Percentiles rank a stretch among this genome's conserved stretches.
phyloP scores from a whole-genome alignment of 1,284 basidiomycete species.

The Moesziomyces globuligerus region DNA sequence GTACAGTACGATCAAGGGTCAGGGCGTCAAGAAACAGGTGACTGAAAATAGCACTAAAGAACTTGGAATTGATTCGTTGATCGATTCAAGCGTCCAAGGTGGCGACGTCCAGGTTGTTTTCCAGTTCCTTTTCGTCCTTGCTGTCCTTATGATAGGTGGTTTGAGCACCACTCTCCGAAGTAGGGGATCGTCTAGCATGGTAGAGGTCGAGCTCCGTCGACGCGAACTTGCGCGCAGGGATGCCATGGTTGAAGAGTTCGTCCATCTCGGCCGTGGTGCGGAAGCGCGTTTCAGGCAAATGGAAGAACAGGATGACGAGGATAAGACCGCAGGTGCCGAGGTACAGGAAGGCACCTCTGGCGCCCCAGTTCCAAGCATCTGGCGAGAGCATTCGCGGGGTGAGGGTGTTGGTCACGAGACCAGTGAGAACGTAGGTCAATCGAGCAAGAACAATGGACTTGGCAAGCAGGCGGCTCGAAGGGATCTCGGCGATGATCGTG shows the following conservation, averaged over 20 bases:
- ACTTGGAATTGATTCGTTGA: too few relatives aligned
- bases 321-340: slow-evolving; percentile 61
- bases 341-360: slow-evolving; percentile 69
- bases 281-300: slow-evolving; percentile 55
- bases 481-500: slow-evolving; percentile 70
- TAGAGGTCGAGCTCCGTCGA: too few relatives aligned
- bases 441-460: slow-evolving; percentile 72
- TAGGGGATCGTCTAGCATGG: too few relatives aligned
- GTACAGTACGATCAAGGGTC: too few relatives aligned
- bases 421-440: slow-evolving; percentile 67
- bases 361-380: slow-evolving; percentile 69
- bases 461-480: slow-evolving; percentile 69
- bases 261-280: slow-evolving; percentile 58
- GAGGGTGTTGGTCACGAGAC: slow-evolving; percentile 68
- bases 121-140: too few relatives aligned
- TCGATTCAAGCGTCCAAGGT: too few relatives aligned
- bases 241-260: slow-evolving; percentile 53
- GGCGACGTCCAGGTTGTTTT: too few relatives aligned
- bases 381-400: slow-evolving; percentile 69
- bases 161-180: too few relatives aligned
- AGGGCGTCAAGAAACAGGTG: too few relatives aligned
- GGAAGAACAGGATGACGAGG: slow-evolving; percentile 50
- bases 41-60: too few relatives aligned
- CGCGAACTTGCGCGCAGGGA: slow-evolving; percentile 66
- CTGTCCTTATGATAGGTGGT: too few relatives aligned